Evolutionary conservation across 306 rosid genomes (phyloP), one percentile per base, ranked within the genome.

Genomic region (Vigna angularis): DNA sequence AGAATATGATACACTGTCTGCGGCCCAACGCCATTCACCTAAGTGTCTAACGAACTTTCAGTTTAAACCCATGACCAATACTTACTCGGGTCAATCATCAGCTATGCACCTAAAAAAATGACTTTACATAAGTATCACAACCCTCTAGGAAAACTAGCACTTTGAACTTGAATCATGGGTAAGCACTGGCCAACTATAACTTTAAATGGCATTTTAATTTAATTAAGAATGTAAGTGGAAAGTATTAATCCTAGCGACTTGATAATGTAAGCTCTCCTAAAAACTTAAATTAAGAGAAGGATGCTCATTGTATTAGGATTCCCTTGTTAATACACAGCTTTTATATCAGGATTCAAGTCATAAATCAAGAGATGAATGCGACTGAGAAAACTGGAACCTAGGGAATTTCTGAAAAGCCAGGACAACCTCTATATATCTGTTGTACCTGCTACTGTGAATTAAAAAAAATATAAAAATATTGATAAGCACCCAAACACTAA

Each of bases 11-110:
- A 49, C 50, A 78, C 49, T 57, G 32, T 14, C 30, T 22, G 2
- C 55, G 61, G 49, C 45, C 76, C 32, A 32, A 40, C 22, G 71
- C 52, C 44, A 53, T 66, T 76, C 3, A 6, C 38, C 55, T 18
- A 22, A 12, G 24, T 34, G 38, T 34, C 38, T 34, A 34, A 34
- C 7, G 38, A 50, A 52, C 61, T 75, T 63, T 50, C 40, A 17
- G 12, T 24, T 22, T 51, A 44, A 66, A 51, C 17, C 22, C 28
- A 65, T 36, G n/a, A 18, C 66, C 45, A 49, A 38, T 66, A 65
- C 51, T 12, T 17, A 49, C 48, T 32, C 32, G 2, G 16, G n/a
- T 30, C 51, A 45, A 49, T 48, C 36, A 14, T 62, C 36, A 34
- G 26, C 72, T 13, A 49, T 17, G 24, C 72, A 36, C 24, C 34